Base-by-base conservation (phyloP, 2,329 filamentous ascomycete genomes). In the Cladophialophora yegresii region DNA sequence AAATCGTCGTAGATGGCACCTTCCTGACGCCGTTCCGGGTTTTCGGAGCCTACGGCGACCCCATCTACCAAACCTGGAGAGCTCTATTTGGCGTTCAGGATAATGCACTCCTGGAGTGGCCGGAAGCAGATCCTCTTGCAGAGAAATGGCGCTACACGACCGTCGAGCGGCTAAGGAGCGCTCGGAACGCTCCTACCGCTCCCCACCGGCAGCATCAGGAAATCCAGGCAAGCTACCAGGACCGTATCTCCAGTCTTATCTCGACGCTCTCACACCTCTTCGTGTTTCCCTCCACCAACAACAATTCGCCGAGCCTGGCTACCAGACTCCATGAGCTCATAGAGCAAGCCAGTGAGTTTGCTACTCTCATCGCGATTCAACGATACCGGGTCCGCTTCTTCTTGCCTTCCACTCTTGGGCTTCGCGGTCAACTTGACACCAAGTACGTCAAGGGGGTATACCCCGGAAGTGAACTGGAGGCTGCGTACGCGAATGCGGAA, bases 91-190 rank as follows among this genome's bases (percentile, higher is more conserved):
- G 47, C 47, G 36, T 4, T 6, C 47, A 23, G 4, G 20, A 26
- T 9, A 10, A 23, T 4, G 51, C 51, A 23, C 9, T 28, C 26
- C 23, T 23, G 0, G 47, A 30, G 8, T 54, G 23, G 51, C 51
- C 51, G 10, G 28, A 28, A 7, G 12, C 23, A 30, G 51, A 54
- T 32, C 28, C 23, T 10, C 28, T 54, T 12, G 51, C 23, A 20
- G 51, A 54, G 28, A 54, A 32, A 54, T 54, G 23, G 23, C 23
- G 51, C 28, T 54, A 33, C 51, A 32, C 51, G 16, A 54, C 51
- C 51, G 51, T 54, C 23, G 51, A 54, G 12, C 51, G 28, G 8
- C 51, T 54, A 4, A 33, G 51, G 3, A 23, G 9, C 13, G 23
- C 28, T n/a, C 28, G 6, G 28, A 10, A 28, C 12, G 5, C 8